A percentile compares a stretch with the other conserved stretches of the same genome.
These are phyloP conservation scores for Nepenthes mirabilis DNA, from an alignment of 148 eudicot species.

Conservation along the genomic window DNA sequence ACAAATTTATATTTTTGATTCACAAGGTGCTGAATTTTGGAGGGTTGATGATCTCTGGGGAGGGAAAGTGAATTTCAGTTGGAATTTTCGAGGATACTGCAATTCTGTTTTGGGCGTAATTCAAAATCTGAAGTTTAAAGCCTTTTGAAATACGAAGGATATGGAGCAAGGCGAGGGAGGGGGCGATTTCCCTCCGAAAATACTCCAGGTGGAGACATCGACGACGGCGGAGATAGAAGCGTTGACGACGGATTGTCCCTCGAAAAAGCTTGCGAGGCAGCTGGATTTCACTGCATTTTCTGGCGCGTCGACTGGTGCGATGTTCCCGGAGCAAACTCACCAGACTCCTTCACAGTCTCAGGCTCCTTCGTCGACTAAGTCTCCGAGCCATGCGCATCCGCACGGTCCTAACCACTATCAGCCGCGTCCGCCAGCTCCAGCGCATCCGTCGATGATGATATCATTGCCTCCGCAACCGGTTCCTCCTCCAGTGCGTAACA, in stretches of 20 bases:
- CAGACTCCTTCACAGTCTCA: conserved; percentile 1
- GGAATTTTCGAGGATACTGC: neutral
- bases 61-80: neutral
- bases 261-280: conserved; percentile 63
- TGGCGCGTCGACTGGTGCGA: neutral
- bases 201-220: neutral
- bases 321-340: neutral
- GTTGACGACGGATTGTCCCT: conserved; percentile 26
- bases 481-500: neutral
- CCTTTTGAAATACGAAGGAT: neutral
- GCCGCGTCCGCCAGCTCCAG: neutral
- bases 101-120: neutral
- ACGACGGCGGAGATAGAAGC: neutral
- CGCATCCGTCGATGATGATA: neutral
- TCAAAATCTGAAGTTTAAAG: neutral
- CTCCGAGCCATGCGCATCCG: neutral
- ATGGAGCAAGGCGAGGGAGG: conserved; percentile 5
- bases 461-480: conserved; percentile 5
- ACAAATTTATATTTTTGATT: neutral
- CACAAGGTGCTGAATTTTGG: neutral
- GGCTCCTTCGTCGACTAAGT: neutral
- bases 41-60: neutral
- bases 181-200: neutral
- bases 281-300: conserved; percentile 45
- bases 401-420: conserved; percentile 1